Conservation (phyloP, 768 basidiomycete genomes). For the Neoboletus brunneissimus region DNA sequence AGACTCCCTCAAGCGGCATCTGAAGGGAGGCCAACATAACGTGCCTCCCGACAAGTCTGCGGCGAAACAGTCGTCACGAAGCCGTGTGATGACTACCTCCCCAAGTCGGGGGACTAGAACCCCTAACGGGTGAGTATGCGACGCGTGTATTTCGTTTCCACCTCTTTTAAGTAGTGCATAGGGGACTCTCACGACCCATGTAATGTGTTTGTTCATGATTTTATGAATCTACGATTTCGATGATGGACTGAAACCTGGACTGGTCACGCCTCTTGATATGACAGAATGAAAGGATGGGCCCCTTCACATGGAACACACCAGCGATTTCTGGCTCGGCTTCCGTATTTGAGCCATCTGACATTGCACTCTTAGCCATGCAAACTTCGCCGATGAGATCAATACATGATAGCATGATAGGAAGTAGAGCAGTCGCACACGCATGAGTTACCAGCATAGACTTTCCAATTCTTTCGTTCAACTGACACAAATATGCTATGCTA, state of each 20-base stretch:
- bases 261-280: too few species aligned
- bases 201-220: background rate
- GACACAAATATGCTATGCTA: background rate
- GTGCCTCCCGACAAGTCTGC: background rate
- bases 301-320: background rate
- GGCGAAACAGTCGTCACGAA: background rate
- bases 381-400: background rate
- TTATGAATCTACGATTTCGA: background rate
- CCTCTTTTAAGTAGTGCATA: too few species aligned
- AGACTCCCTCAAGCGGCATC: conserved; percentile 30
- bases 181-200: too few species aligned
- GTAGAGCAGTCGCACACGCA: background rate
- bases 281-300: background rate
- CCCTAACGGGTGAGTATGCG: too few species aligned
- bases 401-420: too few species aligned
- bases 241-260: background rate
- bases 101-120: background rate
- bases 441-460: background rate
- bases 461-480: background rate
- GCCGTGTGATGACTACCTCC: background rate
- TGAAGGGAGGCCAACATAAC: conserved; percentile 16
- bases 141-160: background rate
- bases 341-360: background rate
- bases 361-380: background rate
- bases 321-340: background rate